Evolutionary conservation across 208 protist species (phyloP).

Genomic region (Wallacemonas sp.): DNA sequence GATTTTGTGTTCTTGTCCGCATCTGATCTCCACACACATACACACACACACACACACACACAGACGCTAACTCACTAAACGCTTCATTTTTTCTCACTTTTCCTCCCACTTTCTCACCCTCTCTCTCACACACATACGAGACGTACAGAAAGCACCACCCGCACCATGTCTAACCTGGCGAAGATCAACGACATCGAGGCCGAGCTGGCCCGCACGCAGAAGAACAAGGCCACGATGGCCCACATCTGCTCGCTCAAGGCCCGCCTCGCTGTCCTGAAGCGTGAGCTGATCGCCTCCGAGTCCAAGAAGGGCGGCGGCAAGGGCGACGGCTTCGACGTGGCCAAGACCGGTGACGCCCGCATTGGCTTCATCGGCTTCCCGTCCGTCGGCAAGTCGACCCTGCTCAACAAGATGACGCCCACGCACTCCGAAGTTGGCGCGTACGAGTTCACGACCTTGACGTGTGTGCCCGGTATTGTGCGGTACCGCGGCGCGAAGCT

Average conservation of each 20-base stretch:
- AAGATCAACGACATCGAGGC: slow-evolving; percentile 97
- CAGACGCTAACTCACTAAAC: too few species aligned
- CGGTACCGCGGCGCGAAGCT: slow-evolving; percentile 95
- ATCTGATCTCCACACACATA: slow-evolving; percentile 6
- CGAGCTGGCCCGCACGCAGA: slow-evolving; percentile 97
- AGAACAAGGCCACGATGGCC: slow-evolving; percentile 98
- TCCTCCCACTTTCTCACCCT: not conserved
- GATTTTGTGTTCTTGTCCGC: not conserved
- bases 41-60: too few species aligned
- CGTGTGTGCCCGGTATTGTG: slow-evolving; percentile 96
- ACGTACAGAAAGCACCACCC: not conserved
- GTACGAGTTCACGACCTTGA: slow-evolving; percentile 99
- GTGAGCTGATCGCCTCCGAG: slow-evolving; percentile 93
- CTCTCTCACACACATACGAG: too few species aligned
- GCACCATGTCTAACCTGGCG: slow-evolving; percentile 66
- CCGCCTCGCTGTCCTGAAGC: slow-evolving; percentile 97
- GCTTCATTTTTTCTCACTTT: too few species aligned
- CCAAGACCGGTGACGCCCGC: slow-evolving; percentile 96
- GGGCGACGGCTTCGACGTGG: slow-evolving; percentile 98
- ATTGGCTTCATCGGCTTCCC: slow-evolving; percentile 98
- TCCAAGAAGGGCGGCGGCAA: slow-evolving; percentile 90
- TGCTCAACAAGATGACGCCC: slow-evolving; percentile 97
- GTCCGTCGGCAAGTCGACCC: slow-evolving; percentile 98
- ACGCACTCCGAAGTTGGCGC: slow-evolving; percentile 97
- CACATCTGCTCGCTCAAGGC: slow-evolving; percentile 98